Base-by-base conservation (phyloP, 1,139 yeast species). In the Taphrina betulina region DNA sequence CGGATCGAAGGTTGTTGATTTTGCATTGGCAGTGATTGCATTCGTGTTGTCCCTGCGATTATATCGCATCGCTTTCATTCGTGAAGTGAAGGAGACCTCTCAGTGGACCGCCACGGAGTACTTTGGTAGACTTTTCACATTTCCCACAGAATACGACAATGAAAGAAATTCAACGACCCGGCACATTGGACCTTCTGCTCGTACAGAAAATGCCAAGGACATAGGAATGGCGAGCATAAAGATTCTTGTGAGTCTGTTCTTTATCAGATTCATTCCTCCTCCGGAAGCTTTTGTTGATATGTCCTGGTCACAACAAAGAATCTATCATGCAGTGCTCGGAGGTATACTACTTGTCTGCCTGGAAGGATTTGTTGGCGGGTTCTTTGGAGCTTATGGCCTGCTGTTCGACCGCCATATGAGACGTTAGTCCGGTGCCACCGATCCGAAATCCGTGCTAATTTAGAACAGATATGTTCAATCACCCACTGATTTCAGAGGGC, bases 281-380 rank as follows among this genome's bases (percentile, higher is more conserved):
- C 52, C 52, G 10, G 34, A 24, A 10, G 20, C 52, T n/a, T 45
- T 45, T 23, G 34, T 16, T 23, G 41, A 34, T 24, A 45, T 45
- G 52, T 22, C 42, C 10, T 45, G 41, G 42, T 10, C 19, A 8
- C 52, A 45, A 23, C 24, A 8, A 23, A 31, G 52, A 10, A 24
- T 45, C 42, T 45, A 45, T 35, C 24, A 35, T 35, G 52, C 52
- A 33, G 35, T 45, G 1, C 42, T 45, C 8, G 52, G 52, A 3
- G 41, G 23, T 34, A 45, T 45, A 22, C 42, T 45, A 16, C 42
- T 45, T 34, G 42, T 45, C 41, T 45, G 42, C 16, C 52, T 45
- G 42, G 52, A 45, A 2, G 52, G 52, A 2, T 45, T 45, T 20
- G 52, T 45, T 23, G 52, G 52, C 19, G 52, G 52, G 16, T 22